Conservation (phyloP, 2,329 filamentous ascomycete species). For the Rasamsonia emersonii region DNA sequence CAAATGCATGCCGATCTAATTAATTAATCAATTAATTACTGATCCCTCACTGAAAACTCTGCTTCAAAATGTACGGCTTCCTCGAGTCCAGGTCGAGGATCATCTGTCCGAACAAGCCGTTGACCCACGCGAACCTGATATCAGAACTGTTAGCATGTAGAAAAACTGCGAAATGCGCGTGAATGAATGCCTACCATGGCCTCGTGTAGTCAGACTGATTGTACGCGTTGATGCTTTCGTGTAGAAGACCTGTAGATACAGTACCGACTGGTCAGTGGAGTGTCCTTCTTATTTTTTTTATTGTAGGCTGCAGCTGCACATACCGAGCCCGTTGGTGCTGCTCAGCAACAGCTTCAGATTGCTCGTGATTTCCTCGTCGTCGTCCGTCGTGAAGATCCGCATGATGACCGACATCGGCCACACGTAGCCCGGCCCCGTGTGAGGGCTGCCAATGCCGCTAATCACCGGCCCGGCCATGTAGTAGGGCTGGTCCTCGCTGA, state of each 20-base stretch:
- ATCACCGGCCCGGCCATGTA: background rate
- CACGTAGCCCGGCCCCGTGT: background rate
- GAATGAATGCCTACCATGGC: too few relatives aligned
- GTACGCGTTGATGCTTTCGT: background rate
- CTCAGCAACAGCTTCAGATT: background rate
- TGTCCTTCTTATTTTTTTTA: too few relatives aligned
- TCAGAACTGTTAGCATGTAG: too few relatives aligned
- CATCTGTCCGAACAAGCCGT: slow-evolving; percentile 1
- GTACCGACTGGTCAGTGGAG: too few relatives aligned
- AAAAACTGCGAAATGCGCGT: too few relatives aligned
- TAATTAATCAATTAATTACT: too few relatives aligned
- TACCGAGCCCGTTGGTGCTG: background rate
- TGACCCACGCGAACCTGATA: slow-evolving; percentile 1
- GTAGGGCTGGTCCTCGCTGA: slow-evolving; percentile 1
- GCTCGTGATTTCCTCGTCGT: background rate
- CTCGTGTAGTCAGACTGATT: background rate
- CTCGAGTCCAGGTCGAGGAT: too few relatives aligned
- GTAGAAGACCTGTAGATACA: background rate
- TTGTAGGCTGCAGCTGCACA: too few relatives aligned
- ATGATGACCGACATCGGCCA: background rate
- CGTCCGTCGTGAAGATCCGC: background rate
- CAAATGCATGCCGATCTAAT: too few relatives aligned
- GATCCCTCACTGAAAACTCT: too few relatives aligned
- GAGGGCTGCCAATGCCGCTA: background rate
- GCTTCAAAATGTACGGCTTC: too few relatives aligned